Evolutionary conservation across 2,329 filamentous ascomycete species (phyloP), one percentile per base, ranked within the genome.

Genomic region (Sclerotinia subarctica): DNA sequence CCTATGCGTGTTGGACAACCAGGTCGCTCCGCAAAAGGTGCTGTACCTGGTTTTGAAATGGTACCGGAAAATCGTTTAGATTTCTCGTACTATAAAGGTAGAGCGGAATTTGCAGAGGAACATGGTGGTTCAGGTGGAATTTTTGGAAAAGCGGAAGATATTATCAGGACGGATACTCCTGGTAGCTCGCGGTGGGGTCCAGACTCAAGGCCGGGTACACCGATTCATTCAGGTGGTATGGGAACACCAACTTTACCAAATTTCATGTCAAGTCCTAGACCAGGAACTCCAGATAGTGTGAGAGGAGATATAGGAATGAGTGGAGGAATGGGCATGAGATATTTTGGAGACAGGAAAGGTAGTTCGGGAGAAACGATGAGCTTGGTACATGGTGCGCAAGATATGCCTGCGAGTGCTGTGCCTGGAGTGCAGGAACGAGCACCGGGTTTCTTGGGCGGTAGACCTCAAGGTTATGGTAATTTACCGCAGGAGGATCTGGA

Each of bases 1-100:
- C 81, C 86, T n/a, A 97, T 98, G 93, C 73, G 74, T 58, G 65
- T 80, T 3, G 80, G 81, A 26, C 81, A 80, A 68, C 81, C 83
- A 1, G 85, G 85, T 53, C 71, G 72, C n/a, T 73, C 73, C 60
- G 70, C 70, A 1, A 57, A 66, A 38, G 62, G 52, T 13, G 70
- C 53, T 1, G 74, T 90, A 6, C 88, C 90, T 0, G 92, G 93
- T 0, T 97, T 97, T 78, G 94, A 98, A 79, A 88, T 96, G 68
- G 94, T 98, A 0, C 88, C 91, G 0, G 94, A 98, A 79, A 90
- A 97, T 78, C 85, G 93, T 1, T 86, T 91, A 2, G 94, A 97
- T 73, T 97, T 98, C 79, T 70, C 93, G 70, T 94, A 93, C 80
- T 98, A 89, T 83, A 97, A 96, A 80, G 89, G 96, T 77, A 86